Evolutionary conservation across 495 filamentous ascomycete genomes (phyloP), one percentile per base, ranked within the genome.

Genomic region (Saxophila tyrrhenica): DNA sequence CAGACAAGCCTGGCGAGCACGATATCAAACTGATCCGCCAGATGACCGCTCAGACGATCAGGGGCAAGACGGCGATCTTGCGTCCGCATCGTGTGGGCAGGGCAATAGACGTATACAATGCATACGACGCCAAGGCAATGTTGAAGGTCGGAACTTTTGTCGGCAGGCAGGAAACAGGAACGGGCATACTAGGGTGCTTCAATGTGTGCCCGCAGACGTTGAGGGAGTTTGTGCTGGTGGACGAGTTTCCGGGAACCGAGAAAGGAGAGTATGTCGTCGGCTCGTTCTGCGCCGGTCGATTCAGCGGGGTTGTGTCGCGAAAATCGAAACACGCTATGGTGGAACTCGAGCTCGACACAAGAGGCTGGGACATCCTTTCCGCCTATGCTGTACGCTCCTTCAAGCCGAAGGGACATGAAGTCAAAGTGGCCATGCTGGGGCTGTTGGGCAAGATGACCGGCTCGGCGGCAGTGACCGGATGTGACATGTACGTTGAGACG

Each of bases 401-500:
- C 59, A 41, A 66, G 65, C 39, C 63, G 56, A 24, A 48, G 16
- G 69, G 72, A 2, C 62, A 61, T 53, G 13, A 25, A 25, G 25
- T 66, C 48, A 47, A 24, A 20, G 62, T 87, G 13, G 84, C 84
- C 0, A 78, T 84, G n/a, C 67, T 98, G 1, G 92, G 92, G 10
- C 70, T 98, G 2, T 58, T 95, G 21, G 86, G 77, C 16, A 94
- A 95, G 65, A 94, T 97, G 83, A 88, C 89, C 1, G 92, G 89
- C 8, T 80, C 82, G 1, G 89, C 86, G 0, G 92, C 88, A 0
- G 72, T 96, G 15, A 62, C 84, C 1, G 70, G 65, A 9, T 81
- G 73, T 13, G 72, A 75, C n/a, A 75, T 80, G 15, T 73, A 71
- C 22, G 61, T 81, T 8, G 69, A 77, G 10, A 70, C 78, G 23